Evolutionary conservation across 768 basidiomycete species (phyloP).

Genomic region (Tephrocybe rancida): DNA sequence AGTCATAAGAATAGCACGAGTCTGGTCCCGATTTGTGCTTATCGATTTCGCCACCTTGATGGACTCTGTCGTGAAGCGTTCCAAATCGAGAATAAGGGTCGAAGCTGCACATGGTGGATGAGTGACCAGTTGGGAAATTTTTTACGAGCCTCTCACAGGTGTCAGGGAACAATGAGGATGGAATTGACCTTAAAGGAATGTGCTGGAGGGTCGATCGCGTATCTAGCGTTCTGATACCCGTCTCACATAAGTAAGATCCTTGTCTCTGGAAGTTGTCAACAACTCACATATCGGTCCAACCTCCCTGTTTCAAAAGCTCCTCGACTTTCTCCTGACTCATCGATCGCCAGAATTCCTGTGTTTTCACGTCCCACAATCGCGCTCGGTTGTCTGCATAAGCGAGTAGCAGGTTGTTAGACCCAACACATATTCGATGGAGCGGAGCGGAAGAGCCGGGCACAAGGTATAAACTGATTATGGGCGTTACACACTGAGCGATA

Average conservation of each 20-base stretch:
- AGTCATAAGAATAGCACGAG: slow-evolving; percentile 43
- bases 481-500: not conserved
- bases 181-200: slow-evolving; percentile 26
- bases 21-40: slow-evolving; percentile 45
- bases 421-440: slow-evolving; percentile 62
- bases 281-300: slow-evolving; percentile 77
- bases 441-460: slow-evolving; percentile 82
- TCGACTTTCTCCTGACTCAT: slow-evolving; percentile 76
- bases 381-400: slow-evolving; percentile 77
- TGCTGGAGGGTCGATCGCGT: slow-evolving; percentile 21
- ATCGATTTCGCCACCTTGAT: slow-evolving; percentile 53
- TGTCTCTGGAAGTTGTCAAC: no score
- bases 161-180: not conserved
- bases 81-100: slow-evolving; percentile 51
- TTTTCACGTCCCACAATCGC: slow-evolving; percentile 85
- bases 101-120: slow-evolving; percentile 35
- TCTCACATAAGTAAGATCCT: no score
- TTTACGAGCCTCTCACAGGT: slow-evolving; percentile 1
- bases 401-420: slow-evolving; percentile 71
- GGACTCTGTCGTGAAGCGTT: slow-evolving; percentile 51
- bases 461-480: slow-evolving; percentile 62
- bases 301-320: slow-evolving; percentile 69
- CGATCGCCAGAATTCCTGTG: slow-evolving; percentile 83
- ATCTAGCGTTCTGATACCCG: slow-evolving; percentile 18
- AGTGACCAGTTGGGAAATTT: not conserved